These are phyloP conservation scores for Colletotrichum paranaense DNA, from an alignment of 2,329 filamentous ascomycete genomes.

Conservation along the genomic window DNA sequence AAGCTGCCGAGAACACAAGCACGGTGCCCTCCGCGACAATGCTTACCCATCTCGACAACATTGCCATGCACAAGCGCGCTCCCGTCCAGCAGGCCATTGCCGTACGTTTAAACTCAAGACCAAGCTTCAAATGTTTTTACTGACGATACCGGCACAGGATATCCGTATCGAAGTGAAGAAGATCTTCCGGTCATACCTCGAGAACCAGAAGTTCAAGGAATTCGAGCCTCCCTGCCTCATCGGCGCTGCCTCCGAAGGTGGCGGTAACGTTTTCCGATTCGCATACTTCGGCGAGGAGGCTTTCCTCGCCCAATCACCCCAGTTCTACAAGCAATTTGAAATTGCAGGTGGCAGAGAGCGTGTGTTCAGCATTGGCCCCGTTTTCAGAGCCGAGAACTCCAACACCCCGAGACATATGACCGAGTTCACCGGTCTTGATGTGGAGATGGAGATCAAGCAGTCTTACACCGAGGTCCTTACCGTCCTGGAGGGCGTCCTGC, in stretches of 20 bases:
- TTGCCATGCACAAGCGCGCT: conserved; percentile 90
- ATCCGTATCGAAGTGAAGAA: conserved; percentile 56
- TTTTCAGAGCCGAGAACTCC: conserved; percentile 88
- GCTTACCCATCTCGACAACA: conserved; percentile 89
- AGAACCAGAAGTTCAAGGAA: conserved; percentile 46
- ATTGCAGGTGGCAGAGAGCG: conserved; percentile 83
- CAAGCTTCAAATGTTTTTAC: neutral
- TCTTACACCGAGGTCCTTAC: conserved; percentile 80
- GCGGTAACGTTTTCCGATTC: conserved; percentile 89
- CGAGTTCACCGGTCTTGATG: conserved; percentile 89
- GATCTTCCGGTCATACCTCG: conserved; percentile 45
- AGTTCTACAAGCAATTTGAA: conserved; percentile 90
- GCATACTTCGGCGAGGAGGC: conserved; percentile 90
- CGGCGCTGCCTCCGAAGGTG: conserved; percentile 91
- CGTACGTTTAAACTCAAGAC: conserved; percentile 62
- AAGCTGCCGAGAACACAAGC: conserved; percentile 37
- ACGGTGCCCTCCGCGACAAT: conserved; percentile 69
- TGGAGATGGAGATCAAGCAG: conserved; percentile 89
- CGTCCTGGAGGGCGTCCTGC: conserved; percentile 78
- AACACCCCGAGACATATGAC: conserved; percentile 89
- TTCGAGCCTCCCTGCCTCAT: conserved; percentile 93
- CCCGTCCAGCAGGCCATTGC: conserved; percentile 89
- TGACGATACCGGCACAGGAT: conserved; percentile 40
- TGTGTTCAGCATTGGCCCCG: conserved; percentile 82
- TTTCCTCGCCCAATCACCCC: conserved; percentile 82